A percentile compares a stretch with the other conserved stretches of the same genome.
phyloP scores from a whole-genome alignment of 106 monocot species.

The Agapanthus africanus region DNA sequence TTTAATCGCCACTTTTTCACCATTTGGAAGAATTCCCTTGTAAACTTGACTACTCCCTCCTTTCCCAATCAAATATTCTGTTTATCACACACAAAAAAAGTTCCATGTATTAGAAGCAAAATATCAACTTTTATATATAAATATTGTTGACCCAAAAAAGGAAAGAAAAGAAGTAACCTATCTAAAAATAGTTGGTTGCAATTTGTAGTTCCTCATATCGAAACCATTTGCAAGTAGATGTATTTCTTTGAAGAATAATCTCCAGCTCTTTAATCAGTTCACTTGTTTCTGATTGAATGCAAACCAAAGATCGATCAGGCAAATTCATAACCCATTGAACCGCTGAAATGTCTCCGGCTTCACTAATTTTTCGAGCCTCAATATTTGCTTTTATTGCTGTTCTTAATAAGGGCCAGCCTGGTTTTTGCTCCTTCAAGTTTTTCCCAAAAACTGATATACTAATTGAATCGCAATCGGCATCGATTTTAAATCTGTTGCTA shows the following conservation, averaged over 20 bases:
- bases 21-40: conserved; percentile 52
- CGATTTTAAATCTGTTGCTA: too few relatives aligned
- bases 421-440: conserved; percentile 23
- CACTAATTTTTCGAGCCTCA: conserved; percentile 11
- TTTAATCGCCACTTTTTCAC: conserved; percentile 56
- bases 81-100: too few relatives aligned
- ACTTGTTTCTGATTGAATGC: not conserved
- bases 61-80: conserved; percentile 84
- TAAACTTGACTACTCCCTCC: conserved; percentile 77
- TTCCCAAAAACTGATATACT: conserved; percentile 19
- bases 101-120: too few relatives aligned
- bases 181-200: conserved; percentile 50
- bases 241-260: conserved; percentile 28
- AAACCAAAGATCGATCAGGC: conserved; percentile 42
- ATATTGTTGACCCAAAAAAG: too few relatives aligned
- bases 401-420: conserved; percentile 76
- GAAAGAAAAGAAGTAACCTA: conserved; percentile 72
- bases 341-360: conserved; percentile 64
- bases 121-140: too few relatives aligned
- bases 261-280: conserved; percentile 34
- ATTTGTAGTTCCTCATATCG: conserved; percentile 41
- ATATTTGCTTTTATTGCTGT: conserved; percentile 12
- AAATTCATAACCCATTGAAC: conserved; percentile 91
- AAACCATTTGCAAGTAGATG: conserved; percentile 65
- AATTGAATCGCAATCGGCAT: not conserved